phyloP scores from a whole-genome alignment of 108 stramenopile species.

The Parmales sp. region DNA sequence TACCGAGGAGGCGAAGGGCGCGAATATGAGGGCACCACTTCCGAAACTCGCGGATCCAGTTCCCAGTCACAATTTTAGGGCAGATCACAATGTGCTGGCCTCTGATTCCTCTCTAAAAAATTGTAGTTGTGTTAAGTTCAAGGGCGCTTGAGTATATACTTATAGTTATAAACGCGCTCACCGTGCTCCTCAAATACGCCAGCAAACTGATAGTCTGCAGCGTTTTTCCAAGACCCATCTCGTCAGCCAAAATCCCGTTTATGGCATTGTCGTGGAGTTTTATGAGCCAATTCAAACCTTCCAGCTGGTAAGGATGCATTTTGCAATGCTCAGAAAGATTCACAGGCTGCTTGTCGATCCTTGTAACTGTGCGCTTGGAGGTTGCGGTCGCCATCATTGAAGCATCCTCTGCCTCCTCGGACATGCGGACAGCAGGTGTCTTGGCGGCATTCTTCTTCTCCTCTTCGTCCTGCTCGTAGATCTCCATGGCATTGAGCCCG shows the following conservation, averaged over 20 bases:
- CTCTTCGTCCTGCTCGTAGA: constrained; percentile 16
- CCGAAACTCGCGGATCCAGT: constrained; percentile 92
- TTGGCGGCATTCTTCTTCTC: constrained; percentile 38
- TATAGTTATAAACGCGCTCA: too few relatives aligned
- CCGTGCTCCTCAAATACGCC: constrained; percentile 77
- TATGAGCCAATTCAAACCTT: constrained; percentile 99
- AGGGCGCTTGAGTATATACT: constrained; percentile 40
- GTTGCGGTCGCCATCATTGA: constrained; percentile 77
- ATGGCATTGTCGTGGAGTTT: constrained; percentile 96
- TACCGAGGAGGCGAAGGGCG: constrained; percentile 80
- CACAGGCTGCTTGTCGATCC: constrained; percentile 80
- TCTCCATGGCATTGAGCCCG: constrained; percentile 28
- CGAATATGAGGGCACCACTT: constrained; percentile 87
- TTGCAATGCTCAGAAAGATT: constrained; percentile 59
- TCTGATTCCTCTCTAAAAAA: constrained; percentile 67
- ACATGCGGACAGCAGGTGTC: constrained; percentile 68
- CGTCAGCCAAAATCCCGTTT: constrained; percentile 98
- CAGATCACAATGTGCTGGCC: constrained; percentile 95
- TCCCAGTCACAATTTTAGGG: constrained; percentile 89
- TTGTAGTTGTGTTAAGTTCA: too few relatives aligned
- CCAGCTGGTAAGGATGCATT: constrained; percentile 95
- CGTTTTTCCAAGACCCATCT: constrained; percentile 89
- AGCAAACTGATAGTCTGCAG: constrained; percentile 87
- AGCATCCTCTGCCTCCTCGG: constrained; percentile 94
- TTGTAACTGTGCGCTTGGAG: constrained; percentile 63